These are phyloP conservation scores for Russula abietina DNA, from an alignment of 768 basidiomycete species.

Conservation along the genomic window DNA sequence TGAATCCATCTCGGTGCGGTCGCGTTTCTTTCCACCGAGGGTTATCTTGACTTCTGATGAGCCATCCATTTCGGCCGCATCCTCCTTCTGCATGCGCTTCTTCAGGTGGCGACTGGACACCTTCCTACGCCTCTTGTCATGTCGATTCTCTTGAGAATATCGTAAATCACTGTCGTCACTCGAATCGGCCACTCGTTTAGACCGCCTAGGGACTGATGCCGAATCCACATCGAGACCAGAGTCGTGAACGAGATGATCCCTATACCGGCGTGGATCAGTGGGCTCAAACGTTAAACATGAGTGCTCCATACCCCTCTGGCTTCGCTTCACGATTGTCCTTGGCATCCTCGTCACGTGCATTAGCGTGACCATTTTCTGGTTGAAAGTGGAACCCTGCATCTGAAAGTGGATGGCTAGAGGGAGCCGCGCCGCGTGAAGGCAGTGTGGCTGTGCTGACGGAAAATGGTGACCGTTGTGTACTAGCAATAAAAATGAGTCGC, in stretches of 20 bases:
- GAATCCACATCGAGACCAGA: conserved; percentile 10
- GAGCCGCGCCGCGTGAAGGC: background rate
- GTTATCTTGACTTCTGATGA: conserved; percentile 27
- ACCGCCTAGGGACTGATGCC: conserved; percentile 2
- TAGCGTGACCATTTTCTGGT: background rate
- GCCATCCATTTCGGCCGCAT: conserved; percentile 42
- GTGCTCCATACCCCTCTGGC: background rate
- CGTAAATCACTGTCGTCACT: conserved; percentile 22
- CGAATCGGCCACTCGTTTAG: conserved; percentile 24
- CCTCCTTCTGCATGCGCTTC: conserved; percentile 8
- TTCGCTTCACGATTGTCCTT: background rate
- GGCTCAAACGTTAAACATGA: background rate
- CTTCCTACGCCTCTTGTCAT: conserved; percentile 25
- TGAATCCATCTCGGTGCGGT: conserved; percentile 66
- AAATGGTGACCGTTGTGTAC: conserved; percentile 8
- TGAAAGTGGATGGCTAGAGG: background rate
- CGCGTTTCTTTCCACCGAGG: conserved; percentile 64
- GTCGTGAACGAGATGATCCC: conserved; percentile 6
- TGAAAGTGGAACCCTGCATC: conserved; percentile 1
- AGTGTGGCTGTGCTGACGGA: background rate
- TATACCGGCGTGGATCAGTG: background rate
- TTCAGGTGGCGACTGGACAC: conserved; percentile 18
- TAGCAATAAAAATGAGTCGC: background rate
- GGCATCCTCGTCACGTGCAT: conserved; percentile 1
- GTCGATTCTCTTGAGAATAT: conserved; percentile 17